phyloP scores from a whole-genome alignment of 208 protist species.

The Trypanosoma cruzi region DNA sequence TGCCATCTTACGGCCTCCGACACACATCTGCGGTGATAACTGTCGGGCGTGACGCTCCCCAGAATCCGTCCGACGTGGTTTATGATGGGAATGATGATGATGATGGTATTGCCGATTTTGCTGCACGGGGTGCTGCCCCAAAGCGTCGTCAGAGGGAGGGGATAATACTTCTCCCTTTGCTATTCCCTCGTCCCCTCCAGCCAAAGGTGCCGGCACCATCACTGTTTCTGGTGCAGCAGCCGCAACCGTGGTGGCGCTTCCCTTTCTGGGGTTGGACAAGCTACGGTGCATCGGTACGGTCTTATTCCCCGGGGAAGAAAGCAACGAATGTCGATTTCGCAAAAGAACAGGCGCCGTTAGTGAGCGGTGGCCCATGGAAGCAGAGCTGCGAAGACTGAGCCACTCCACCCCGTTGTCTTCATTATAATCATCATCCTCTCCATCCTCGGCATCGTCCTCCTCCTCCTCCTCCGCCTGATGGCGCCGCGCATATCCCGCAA shows the following conservation, averaged over 20 bases:
- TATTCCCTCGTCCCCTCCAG: background rate
- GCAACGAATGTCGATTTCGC: background rate
- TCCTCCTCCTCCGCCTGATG: background rate
- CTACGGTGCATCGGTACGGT: background rate
- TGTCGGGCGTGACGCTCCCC: background rate
- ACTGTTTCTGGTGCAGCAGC: background rate
- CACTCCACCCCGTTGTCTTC: constrained; percentile 46
- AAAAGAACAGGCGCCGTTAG: constrained; percentile 28
- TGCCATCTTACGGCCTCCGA: background rate
- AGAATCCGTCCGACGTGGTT: background rate
- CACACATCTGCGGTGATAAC: background rate
- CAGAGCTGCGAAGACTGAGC: constrained; percentile 35
- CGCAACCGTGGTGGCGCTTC: background rate
- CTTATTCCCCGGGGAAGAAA: background rate
- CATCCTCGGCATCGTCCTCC: constrained; percentile 1
- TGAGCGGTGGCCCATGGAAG: background rate
- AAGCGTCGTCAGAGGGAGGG: background rate
- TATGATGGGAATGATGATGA: background rate
- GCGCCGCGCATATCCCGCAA: background rate
- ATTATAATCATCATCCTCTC: background rate
- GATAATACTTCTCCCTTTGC: background rate
- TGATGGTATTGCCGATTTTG: background rate
- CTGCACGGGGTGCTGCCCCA: background rate
- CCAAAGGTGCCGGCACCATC: no score
- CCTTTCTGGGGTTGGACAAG: background rate